Evolutionary conservation across 371 early-diverging fungal species (phyloP).

Genomic region (Mortierella sp.): DNA sequence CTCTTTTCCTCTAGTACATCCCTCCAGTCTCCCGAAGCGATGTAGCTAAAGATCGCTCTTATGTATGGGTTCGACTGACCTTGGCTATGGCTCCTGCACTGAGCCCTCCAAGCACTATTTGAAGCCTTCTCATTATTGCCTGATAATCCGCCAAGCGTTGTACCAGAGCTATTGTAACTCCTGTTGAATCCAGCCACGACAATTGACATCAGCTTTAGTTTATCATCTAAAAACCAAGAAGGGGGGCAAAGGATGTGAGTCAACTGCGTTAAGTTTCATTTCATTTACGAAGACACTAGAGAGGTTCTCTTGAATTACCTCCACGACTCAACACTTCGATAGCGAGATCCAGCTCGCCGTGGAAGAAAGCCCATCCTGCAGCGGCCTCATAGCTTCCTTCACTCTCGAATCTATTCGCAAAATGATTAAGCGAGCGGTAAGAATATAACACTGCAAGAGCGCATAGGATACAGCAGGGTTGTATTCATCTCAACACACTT

Average conservation of each 20-base stretch:
- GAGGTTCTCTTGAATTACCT: slow-evolving; percentile 54
- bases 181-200: slow-evolving; percentile 76
- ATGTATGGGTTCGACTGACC: slow-evolving; percentile 82
- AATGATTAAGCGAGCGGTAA: background rate
- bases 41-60: slow-evolving; percentile 82
- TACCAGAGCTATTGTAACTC: slow-evolving; percentile 19
- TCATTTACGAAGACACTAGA: background rate
- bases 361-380: slow-evolving; percentile 89
- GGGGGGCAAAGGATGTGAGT: no score
- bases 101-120: slow-evolving; percentile 69
- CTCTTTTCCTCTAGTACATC: slow-evolving; percentile 69
- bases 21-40: slow-evolving; percentile 82
- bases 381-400: slow-evolving; percentile 83
- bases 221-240: slow-evolving; percentile 66
- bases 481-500: background rate
- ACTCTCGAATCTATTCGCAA: slow-evolving; percentile 68
- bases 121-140: slow-evolving; percentile 46
- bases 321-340: slow-evolving; percentile 77
- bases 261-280: no score
- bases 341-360: slow-evolving; percentile 80
- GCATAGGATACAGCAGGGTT: background rate
- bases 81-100: slow-evolving; percentile 71
- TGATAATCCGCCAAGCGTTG: slow-evolving; percentile 25
- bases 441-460: background rate
- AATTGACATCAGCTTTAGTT: slow-evolving; percentile 81